Evolutionary conservation across 345 rosid species (phyloP), one percentile per base, ranked within the genome.

Genomic region (Citrus glauca): DNA sequence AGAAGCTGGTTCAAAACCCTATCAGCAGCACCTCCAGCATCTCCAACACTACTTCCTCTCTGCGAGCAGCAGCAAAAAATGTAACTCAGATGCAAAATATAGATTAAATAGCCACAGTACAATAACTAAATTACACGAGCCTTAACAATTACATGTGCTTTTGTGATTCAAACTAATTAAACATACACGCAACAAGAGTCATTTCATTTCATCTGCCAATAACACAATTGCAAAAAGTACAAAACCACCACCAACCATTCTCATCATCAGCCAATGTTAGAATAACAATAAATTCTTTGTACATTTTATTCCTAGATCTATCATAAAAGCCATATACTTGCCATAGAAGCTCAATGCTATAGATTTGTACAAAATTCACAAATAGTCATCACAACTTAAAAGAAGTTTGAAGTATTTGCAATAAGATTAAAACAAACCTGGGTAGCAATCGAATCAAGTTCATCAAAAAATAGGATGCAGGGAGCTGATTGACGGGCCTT

Each of bases 11-110:
- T 95, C 86, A 95, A 68, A 62, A 95, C 98, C 85, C 98, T 88
- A 79, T 95, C 98, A 56, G 98, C 98, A 37, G 98, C 98, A 81
- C 98, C 98, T 6, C 98, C 98, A 30, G 98, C 98, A 86, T 95
- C 98, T 71, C 96, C 94, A 16, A 79, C 90, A 48, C 98, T 90
- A 87, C 92, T 87, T 81, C 98, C 98, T 90, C 98, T 93, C 94
- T 95, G 87, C 74, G 79, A 74, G 40, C 45, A 24, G 22, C 7
- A 27, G 53, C 72, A 67, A 13, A 17, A 77, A 37, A 16, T 75
- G 45, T 4, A 63, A 42, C 59, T 38, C 40, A 30, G 59, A 74
- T 27, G 56, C 77, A 27, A 74, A 7, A 2, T 8, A 74, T 48
- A 60, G 35, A 73, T 45, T 24, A 72, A 14, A 64, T 17, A 27